phyloP scores from a whole-genome alignment of 2,329 filamentous ascomycete genomes.

The Escovopsis sp. region DNA sequence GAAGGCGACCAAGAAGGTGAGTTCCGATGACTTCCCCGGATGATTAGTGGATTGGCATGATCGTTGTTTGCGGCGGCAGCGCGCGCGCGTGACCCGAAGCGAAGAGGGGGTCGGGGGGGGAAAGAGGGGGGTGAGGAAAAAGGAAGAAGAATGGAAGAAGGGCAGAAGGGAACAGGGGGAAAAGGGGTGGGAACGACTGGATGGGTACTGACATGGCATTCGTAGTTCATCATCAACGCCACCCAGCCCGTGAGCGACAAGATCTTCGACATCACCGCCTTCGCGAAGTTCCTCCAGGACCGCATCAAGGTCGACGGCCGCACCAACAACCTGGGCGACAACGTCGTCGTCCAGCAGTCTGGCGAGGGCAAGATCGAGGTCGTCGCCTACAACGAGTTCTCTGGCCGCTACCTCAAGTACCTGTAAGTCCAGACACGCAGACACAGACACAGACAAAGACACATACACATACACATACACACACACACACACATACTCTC shows the following conservation, averaged over 20 bases:
- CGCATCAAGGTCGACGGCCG: conserved; percentile 99
- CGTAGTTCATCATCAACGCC: conserved; percentile 96
- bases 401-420: conserved; percentile 99
- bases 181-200: too few species aligned
- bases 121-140: background rate
- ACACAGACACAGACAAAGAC: too few species aligned
- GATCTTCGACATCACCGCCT: conserved; percentile 98
- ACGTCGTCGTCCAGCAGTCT: conserved; percentile 74
- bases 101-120: background rate
- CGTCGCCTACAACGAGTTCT: conserved; percentile 93
- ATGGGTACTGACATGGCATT: conserved; percentile 8
- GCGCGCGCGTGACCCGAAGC: background rate
- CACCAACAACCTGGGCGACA: conserved; percentile 93
- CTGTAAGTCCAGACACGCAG: conserved; percentile 66
- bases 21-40: conserved; percentile 6
- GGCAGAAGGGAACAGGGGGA: too few species aligned
- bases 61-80: too few species aligned
- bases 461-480: too few species aligned
- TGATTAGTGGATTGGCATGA: too few species aligned
- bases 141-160: conserved; percentile 1
- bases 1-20: conserved; percentile 79
- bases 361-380: conserved; percentile 98
- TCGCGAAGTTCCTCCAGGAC: conserved; percentile 99
- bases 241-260: conserved; percentile 97
- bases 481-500: too few species aligned